A percentile compares a stretch with the other conserved stretches of the same genome.
These are phyloP conservation scores for Diaporthe capsici DNA, from an alignment of 2,329 filamentous ascomycete species.

Conservation along the genomic window DNA sequence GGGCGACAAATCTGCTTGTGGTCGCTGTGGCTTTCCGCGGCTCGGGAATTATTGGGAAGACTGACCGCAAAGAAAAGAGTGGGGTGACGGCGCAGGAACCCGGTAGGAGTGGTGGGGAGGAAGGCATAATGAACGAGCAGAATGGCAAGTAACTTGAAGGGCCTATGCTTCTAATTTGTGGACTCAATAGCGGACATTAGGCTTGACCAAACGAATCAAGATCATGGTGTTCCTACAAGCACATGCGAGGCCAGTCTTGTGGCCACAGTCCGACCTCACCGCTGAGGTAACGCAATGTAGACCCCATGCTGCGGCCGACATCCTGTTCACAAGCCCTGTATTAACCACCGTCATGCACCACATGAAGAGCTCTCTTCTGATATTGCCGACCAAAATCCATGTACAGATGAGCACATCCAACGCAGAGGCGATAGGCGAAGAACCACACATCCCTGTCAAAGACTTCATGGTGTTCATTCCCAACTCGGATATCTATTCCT, in stretches of 20 bases:
- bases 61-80: constrained; percentile 38
- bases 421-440: not conserved
- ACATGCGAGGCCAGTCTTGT: too few species aligned
- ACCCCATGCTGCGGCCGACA: not conserved
- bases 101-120: constrained; percentile 19
- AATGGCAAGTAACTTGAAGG: not conserved
- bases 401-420: too few species aligned
- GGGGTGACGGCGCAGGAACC: not conserved
- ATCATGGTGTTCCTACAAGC: too few species aligned
- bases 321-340: not conserved
- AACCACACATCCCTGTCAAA: not conserved
- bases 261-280: not conserved
- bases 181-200: not conserved
- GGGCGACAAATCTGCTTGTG: constrained; percentile 57
- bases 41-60: constrained; percentile 66
- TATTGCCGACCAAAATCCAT: too few species aligned
- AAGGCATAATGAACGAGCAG: constrained; percentile 15
- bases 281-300: not conserved
- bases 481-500: not conserved
- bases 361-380: too few species aligned
- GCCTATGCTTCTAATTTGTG: not conserved
- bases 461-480: not conserved
- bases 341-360: not conserved
- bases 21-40: constrained; percentile 65
- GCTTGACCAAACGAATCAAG: too few species aligned